Evolutionary conservation across 768 basidiomycete genomes (phyloP).

Genomic region (Mycena kentingensis): DNA sequence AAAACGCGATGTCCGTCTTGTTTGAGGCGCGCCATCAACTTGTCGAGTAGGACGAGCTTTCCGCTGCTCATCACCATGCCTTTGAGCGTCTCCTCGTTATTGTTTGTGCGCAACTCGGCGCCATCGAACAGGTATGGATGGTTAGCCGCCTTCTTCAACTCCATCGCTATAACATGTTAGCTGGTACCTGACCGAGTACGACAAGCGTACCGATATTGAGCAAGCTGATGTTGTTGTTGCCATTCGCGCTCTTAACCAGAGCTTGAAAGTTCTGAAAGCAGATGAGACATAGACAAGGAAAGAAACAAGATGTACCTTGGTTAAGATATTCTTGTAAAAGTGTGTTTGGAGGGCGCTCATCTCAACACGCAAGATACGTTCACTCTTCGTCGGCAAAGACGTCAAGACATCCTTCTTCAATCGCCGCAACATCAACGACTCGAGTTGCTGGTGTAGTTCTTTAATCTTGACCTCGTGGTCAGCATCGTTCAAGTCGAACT

Average conservation of each 20-base stretch:
- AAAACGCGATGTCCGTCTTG: constrained; percentile 94
- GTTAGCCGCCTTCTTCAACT: constrained; percentile 97
- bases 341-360: constrained; percentile 96
- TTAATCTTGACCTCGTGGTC: constrained; percentile 96
- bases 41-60: constrained; percentile 97
- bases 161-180: constrained; percentile 70
- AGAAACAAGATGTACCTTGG: constrained; percentile 57
- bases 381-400: constrained; percentile 95
- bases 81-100: constrained; percentile 81
- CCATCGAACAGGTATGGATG: constrained; percentile 98
- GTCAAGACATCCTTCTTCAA: constrained; percentile 96
- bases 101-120: constrained; percentile 68
- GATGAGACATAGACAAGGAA: constrained; percentile 5
- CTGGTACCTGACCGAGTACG: constrained; percentile 5
- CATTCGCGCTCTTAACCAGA: constrained; percentile 85
- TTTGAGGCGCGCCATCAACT: constrained; percentile 86
- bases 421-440: constrained; percentile 91
- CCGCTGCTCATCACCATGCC: constrained; percentile 99
- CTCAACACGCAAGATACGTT: constrained; percentile 95
- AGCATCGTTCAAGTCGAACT: constrained; percentile 91
- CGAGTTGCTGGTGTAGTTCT: constrained; percentile 90
- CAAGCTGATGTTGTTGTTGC: constrained; percentile 88
- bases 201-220: constrained; percentile 80
- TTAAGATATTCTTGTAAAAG: constrained; percentile 98
- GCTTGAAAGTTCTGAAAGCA: constrained; percentile 89